A percentile compares a stretch with the other conserved stretches of the same genome.
Evolutionary conservation across 2,329 filamentous ascomycete genomes (phyloP).

Genomic region (Pestalotiopsis sp.): DNA sequence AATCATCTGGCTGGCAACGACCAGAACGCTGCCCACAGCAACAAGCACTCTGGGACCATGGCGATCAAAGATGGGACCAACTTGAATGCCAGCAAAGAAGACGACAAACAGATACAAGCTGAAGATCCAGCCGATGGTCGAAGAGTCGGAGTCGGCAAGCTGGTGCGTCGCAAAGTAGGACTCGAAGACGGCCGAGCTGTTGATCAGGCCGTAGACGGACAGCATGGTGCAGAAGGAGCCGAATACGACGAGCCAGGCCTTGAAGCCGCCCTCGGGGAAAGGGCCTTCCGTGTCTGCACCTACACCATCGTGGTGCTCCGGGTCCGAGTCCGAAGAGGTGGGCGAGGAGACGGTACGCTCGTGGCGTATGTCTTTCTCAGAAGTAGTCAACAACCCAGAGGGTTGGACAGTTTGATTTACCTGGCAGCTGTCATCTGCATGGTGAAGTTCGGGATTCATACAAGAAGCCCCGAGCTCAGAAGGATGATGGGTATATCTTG

Average conservation of each 20-base stretch:
- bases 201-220: slow-evolving; percentile 73
- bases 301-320: slow-evolving; percentile 15
- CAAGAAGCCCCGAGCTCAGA: background rate
- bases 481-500: background rate
- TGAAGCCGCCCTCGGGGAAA: slow-evolving; percentile 75
- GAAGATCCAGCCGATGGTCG: slow-evolving; percentile 84
- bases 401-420: slow-evolving; percentile 19
- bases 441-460: slow-evolving; percentile 7
- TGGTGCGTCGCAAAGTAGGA: slow-evolving; percentile 76
- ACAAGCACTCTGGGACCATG: slow-evolving; percentile 11
- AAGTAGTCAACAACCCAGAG: slow-evolving; percentile 11
- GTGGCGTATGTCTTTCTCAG: background rate
- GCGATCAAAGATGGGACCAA: slow-evolving; percentile 48
- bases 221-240: slow-evolving; percentile 74
- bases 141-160: slow-evolving; percentile 66
- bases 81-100: slow-evolving; percentile 81
- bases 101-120: slow-evolving; percentile 79
- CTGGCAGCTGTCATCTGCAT: slow-evolving; percentile 20
- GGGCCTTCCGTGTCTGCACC: slow-evolving; percentile 25
- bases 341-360: background rate
- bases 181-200: slow-evolving; percentile 76
- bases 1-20: slow-evolving; percentile 16
- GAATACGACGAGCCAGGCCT: slow-evolving; percentile 77
- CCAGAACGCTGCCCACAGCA: slow-evolving; percentile 3
- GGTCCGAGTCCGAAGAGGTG: background rate